Evolutionary conservation across 2,329 filamentous ascomycete genomes (phyloP), one percentile per base, ranked within the genome.

Genomic region (Epichloe uncinata): DNA sequence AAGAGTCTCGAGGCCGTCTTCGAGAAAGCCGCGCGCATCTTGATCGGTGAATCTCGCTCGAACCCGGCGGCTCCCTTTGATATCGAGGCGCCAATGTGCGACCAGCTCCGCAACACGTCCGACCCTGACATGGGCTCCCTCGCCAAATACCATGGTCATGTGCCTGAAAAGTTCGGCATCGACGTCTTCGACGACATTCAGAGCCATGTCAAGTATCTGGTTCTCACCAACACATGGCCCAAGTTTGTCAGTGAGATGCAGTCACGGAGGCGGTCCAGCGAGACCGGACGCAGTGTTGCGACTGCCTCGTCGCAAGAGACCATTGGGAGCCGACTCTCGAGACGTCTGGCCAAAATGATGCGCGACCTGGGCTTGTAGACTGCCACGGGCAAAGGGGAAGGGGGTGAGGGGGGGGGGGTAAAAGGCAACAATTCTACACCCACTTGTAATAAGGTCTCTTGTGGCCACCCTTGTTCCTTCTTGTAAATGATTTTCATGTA

Each of bases 151-250:
- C 60, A 60, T 12, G 71, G 70, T 8, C 64, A 69, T 1, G 68
- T 77, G 18, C 69, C 77, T 0, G 61, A 63, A 0, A 62, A 50
- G 0, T 84, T 84, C 50, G 64, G 70, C 40, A 59, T 66, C 1
- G 58, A 58, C 0, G 68, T 83, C 2, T 84, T 84, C 55, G 78
- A 83, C 56, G 68, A 65, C 4, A 76, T 78, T 0, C 71, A 81
- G 56, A 61, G 63, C 11, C 74, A 73, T 55, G 75, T 84, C 64
- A 82, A 81, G 62, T 81, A 83, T 52, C 69, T 84, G 8, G 80
- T 85, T 2, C 66, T 83, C 54, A 82, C 79, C 12, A 84, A 84
- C 60, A 84, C 81, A 0, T 85, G 81, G 81, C 73, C 74, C 33
- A 77, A 75, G 59, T 79, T 74, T 56, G 68, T 77, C 33, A 22